Conservation (phyloP, 2,329 filamentous ascomycete species). For the Cytospora piceae region DNA sequence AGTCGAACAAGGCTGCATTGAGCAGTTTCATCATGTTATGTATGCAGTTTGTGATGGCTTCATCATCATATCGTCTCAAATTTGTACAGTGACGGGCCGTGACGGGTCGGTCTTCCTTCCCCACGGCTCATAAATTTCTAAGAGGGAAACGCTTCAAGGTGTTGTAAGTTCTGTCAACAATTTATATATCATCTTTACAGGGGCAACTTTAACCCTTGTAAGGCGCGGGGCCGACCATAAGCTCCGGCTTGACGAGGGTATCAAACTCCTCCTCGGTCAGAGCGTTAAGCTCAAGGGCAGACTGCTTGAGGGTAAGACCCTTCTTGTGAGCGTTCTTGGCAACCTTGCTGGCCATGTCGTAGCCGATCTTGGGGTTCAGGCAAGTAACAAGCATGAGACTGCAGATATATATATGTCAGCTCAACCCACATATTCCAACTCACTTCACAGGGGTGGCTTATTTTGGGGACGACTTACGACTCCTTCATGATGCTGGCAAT, state of each 20-base stretch:
- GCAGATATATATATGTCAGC: conserved; percentile 28
- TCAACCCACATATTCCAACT: conserved; percentile 6
- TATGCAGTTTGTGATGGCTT: not conserved
- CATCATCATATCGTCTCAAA: not conserved
- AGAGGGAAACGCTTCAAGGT: not conserved
- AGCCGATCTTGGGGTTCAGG: conserved; percentile 95
- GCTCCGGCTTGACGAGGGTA: conserved; percentile 81
- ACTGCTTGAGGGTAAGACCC: conserved; percentile 89
- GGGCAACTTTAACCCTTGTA: conserved; percentile 53
- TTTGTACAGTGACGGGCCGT: not conserved
- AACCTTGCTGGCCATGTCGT: conserved; percentile 96
- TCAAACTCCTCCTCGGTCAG: conserved; percentile 90
- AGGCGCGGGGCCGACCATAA: conserved; percentile 85
- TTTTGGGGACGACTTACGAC: conserved; percentile 66
- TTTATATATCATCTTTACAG: not conserved
- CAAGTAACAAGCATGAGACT: conserved; percentile 98
- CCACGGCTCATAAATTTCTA: not conserved
- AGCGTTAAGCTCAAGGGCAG: conserved; percentile 89
- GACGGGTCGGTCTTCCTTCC: not conserved
- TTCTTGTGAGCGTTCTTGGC: conserved; percentile 99
- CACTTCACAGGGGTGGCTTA: not conserved
- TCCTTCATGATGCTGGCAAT: conserved; percentile 91
- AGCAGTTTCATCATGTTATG: not conserved
- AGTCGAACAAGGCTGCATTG: conserved; percentile 12
- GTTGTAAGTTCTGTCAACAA: not conserved